Conservation (phyloP, 345 rosid genomes). For the Microthlaspi erraticum region DNA sequence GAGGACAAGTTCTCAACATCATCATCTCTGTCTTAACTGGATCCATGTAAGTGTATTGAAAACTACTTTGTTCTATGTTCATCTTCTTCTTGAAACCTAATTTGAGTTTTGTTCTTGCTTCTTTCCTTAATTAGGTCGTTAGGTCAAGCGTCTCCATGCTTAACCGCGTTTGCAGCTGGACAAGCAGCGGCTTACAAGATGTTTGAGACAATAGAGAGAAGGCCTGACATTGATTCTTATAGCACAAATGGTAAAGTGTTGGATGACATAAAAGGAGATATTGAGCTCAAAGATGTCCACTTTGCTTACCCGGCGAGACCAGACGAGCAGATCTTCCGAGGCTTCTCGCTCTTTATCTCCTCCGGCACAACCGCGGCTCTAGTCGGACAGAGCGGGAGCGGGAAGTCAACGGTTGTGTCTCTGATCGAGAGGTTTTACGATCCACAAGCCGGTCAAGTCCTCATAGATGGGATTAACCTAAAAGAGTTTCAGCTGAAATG, state of each 20-base stretch:
- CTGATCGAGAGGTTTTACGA: conserved; percentile 77
- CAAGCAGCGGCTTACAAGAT: conserved; percentile 68
- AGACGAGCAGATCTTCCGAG: conserved; percentile 56
- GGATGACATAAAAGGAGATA: conserved; percentile 53
- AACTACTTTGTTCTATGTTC: no score
- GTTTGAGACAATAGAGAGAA: conserved; percentile 63
- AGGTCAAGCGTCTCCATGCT: conserved; percentile 66
- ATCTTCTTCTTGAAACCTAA: background rate
- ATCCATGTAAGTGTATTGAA: no score
- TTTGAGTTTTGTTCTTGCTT: background rate
- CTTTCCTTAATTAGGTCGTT: conserved; percentile 54
- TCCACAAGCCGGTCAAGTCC: conserved; percentile 59
- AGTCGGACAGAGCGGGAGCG: conserved; percentile 78
- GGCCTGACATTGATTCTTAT: conserved; percentile 59
- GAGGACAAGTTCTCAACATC: conserved; percentile 75
- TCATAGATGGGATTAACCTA: conserved; percentile 60
- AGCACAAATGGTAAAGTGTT: conserved; percentile 49
- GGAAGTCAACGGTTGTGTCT: conserved; percentile 66
- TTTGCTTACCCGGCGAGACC: conserved; percentile 74
- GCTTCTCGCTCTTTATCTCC: conserved; percentile 57
- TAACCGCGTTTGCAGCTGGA: conserved; percentile 65
- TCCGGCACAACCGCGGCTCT: conserved; percentile 65
- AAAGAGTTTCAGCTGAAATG: conserved; percentile 63
- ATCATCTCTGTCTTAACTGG: conserved; percentile 75
- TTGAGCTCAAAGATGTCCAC: conserved; percentile 59